Conservation (phyloP, 441 rosid genomes). For the Gossypium davidsonii region DNA sequence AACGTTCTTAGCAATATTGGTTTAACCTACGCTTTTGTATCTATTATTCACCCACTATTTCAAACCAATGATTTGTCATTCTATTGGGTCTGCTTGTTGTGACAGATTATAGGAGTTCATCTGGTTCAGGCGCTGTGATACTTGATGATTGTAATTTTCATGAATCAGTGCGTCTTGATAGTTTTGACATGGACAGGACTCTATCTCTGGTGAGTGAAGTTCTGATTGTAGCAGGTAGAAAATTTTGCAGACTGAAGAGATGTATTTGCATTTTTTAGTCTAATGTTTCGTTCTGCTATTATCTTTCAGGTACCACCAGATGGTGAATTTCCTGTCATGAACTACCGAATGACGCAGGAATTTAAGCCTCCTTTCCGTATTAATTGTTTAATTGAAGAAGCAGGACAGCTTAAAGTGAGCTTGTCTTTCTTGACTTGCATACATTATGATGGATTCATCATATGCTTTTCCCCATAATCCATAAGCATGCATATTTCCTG, state of each 20-base stretch:
- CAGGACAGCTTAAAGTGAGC: slow-evolving; percentile 73
- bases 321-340: slow-evolving; percentile 99
- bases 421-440: slow-evolving; percentile 4
- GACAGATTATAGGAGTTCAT: slow-evolving; percentile 85
- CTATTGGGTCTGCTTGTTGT: slow-evolving; percentile 14
- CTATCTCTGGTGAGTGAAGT: slow-evolving; percentile 70
- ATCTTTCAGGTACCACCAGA: slow-evolving; percentile 84
- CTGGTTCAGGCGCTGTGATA: slow-evolving; percentile 44
- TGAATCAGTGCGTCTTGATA: slow-evolving; percentile 96
- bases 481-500: neutral
- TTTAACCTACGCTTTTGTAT: neutral
- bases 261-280: slow-evolving; percentile 9
- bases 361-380: slow-evolving; percentile 96
- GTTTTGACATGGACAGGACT: slow-evolving; percentile 83
- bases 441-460: neutral
- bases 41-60: neutral
- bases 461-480: neutral
- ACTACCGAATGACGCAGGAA: slow-evolving; percentile 98
- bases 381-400: slow-evolving; percentile 91
- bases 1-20: slow-evolving; percentile 2
- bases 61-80: slow-evolving; percentile 1
- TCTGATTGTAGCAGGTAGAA: neutral
- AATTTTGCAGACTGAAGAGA: slow-evolving; percentile 12
- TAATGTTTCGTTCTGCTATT: slow-evolving; percentile 12
- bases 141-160: slow-evolving; percentile 99